Base-by-base conservation (phyloP, 2,329 filamentous ascomycete species). In the Pseudocercospora vitis region DNA sequence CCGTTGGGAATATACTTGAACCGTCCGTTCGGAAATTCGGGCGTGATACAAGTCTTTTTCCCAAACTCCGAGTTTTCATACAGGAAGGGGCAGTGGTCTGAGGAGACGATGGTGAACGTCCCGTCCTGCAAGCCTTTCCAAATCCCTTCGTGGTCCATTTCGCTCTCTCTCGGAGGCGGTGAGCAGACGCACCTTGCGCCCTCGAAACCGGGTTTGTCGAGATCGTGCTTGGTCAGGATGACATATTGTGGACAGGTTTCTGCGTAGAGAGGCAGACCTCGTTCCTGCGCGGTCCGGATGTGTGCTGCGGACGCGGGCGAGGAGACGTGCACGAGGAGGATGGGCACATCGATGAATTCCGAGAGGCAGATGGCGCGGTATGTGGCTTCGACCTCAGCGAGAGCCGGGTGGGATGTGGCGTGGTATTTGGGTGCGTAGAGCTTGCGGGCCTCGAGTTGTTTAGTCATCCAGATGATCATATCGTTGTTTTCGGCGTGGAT, bases 1-100 rank as follows among this genome's bases (percentile, higher is more conserved):
- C 81, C 81, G 59, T 84, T 84, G 5, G 81, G 81, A 33, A 84
- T 81, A 52, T 81, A 76, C 40, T 76, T 75, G 67, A 84, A 84
- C 40, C 74, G 72, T 0, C 71, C 71, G 1, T 68, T 50, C 0
- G 78, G 78, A 52, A 71, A 73, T 26, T 76, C 75, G 0, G 67
- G 63, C 35, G 63, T 75, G 56, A 81, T 71, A 52, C 73, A 74
- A 0, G 73, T 73, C 65, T 78, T 80, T 72, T 81, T 82, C 33
- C 73, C 75, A 26, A 47, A 69, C 45, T 63, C 74, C 35, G 67
- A 70, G 60, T 81, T 74, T 59, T 79, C 76, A 60, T 74, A 84
- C 55, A 65, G 69, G 63, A 76, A 78, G 18, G 77, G 76, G 56
- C 74, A 78, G 65, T 80, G 76, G 61, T 77, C 73, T 0, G 76